Evolutionary conservation across 2,329 filamentous ascomycete genomes (phyloP).

Genomic region (Emericellopsis atlantica): DNA sequence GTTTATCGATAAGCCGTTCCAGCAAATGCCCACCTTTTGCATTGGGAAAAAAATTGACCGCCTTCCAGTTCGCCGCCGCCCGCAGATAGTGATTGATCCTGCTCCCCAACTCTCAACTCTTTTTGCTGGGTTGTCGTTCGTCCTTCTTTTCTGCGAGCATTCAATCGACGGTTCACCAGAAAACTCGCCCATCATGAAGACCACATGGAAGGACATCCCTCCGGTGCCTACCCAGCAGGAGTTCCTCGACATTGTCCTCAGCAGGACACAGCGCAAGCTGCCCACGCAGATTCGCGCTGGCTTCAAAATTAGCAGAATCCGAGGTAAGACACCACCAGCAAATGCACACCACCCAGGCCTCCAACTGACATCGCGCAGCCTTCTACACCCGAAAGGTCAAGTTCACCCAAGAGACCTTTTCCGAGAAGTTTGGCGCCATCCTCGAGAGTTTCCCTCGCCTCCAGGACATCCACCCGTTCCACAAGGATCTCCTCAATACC

Average conservation of each 20-base stretch:
- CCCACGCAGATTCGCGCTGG: constrained; percentile 92
- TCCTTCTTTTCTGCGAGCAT: background rate
- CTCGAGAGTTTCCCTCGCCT: constrained; percentile 88
- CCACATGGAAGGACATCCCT: constrained; percentile 64
- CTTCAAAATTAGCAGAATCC: constrained; percentile 88
- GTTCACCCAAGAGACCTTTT: constrained; percentile 93
- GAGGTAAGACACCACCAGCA: constrained; percentile 28
- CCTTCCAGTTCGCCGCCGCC: constrained; percentile 2
- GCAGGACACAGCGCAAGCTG: constrained; percentile 80
- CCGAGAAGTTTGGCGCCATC: constrained; percentile 83
- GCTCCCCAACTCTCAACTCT: background rate
- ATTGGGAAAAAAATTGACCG: constrained; percentile 8
- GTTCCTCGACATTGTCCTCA: constrained; percentile 95
- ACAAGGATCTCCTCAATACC: constrained; percentile 74
- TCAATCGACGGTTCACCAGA: background rate
- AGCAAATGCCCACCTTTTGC: constrained; percentile 2
- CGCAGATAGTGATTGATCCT: background rate
- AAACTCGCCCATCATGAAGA: constrained; percentile 37
- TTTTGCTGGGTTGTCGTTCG: too few species aligned
- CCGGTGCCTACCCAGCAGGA: constrained; percentile 87
- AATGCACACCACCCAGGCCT: background rate
- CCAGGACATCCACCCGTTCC: constrained; percentile 91
- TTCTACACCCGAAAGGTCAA: constrained; percentile 99
- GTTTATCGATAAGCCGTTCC: constrained; percentile 4
- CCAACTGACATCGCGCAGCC: constrained; percentile 25